Conservation (phyloP, 2,329 filamentous ascomycete species). For the Pseudopyricularia javanii region DNA sequence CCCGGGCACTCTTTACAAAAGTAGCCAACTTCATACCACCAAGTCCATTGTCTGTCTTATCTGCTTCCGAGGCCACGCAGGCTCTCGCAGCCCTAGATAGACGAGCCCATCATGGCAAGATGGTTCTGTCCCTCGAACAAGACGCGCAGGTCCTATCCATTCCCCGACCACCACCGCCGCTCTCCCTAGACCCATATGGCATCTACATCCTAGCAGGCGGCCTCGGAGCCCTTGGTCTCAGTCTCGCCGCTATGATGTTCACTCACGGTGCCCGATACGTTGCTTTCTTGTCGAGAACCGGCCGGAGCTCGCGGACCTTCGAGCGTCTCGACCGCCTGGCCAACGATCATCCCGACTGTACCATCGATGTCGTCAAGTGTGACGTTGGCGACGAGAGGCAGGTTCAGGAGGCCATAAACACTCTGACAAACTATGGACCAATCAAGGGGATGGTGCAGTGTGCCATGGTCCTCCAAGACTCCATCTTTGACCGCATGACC, state of each 20-base stretch:
- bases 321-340: neutral
- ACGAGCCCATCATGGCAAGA: neutral
- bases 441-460: constrained; percentile 22
- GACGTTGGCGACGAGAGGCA: constrained; percentile 27
- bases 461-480: constrained; percentile 26
- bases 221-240: constrained; percentile 42
- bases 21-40: neutral
- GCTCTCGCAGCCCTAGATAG: constrained; percentile 29
- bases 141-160: neutral
- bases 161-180: neutral
- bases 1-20: neutral
- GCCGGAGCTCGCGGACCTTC: constrained; percentile 15
- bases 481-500: constrained; percentile 35
- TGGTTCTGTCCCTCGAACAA: neutral
- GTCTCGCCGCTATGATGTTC: constrained; percentile 37
- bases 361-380: constrained; percentile 20
- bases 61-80: constrained; percentile 19
- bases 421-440: constrained; percentile 9
- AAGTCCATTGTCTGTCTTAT: constrained; percentile 18
- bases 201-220: constrained; percentile 47
- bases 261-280: constrained; percentile 33
- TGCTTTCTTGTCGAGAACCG: constrained; percentile 40
- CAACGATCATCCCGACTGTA: neutral
- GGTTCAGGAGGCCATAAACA: constrained; percentile 13
- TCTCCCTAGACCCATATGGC: neutral